These are phyloP conservation scores for Ophiostoma perfectum DNA, from an alignment of 2,329 filamentous ascomycete species.

Conservation along the genomic window DNA sequence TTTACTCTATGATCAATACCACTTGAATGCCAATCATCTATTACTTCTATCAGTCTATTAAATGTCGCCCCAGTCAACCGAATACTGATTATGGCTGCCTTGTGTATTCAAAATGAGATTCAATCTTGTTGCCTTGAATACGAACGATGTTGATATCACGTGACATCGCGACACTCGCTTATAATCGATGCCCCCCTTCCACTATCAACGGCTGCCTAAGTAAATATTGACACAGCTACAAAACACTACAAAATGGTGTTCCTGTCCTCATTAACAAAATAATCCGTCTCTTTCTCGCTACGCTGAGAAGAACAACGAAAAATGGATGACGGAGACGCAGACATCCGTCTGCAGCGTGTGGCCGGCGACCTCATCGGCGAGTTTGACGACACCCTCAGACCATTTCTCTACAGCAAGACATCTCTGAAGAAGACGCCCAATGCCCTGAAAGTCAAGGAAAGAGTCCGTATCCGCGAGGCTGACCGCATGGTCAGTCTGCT, in stretches of 20 bases:
- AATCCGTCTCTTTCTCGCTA: neutral
- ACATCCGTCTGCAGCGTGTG: slow-evolving; percentile 57
- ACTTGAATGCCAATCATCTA: too few species aligned
- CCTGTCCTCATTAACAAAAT: neutral
- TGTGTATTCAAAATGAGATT: neutral
- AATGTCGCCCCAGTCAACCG: too few species aligned
- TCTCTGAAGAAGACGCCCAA: neutral
- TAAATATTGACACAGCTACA: neutral
- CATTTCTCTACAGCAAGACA: slow-evolving; percentile 40
- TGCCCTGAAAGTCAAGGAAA: slow-evolving; percentile 18
- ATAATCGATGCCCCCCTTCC: slow-evolving; percentile 3
- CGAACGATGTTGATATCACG: neutral
- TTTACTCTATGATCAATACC: neutral
- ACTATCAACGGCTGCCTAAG: neutral
- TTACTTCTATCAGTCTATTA: too few species aligned
- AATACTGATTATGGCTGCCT: neutral
- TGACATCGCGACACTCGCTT: neutral
- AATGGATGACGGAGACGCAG: slow-evolving; percentile 58
- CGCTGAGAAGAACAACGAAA: neutral
- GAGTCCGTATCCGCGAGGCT: slow-evolving; percentile 26
- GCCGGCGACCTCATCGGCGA: slow-evolving; percentile 56
- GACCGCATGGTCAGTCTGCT: slow-evolving; percentile 44
- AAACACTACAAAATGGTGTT: neutral
- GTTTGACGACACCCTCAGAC: slow-evolving; percentile 48
- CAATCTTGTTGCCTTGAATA: neutral